These are phyloP conservation scores for Isatis lusitanica DNA, from an alignment of 441 rosid genomes.

Conservation along the genomic window DNA sequence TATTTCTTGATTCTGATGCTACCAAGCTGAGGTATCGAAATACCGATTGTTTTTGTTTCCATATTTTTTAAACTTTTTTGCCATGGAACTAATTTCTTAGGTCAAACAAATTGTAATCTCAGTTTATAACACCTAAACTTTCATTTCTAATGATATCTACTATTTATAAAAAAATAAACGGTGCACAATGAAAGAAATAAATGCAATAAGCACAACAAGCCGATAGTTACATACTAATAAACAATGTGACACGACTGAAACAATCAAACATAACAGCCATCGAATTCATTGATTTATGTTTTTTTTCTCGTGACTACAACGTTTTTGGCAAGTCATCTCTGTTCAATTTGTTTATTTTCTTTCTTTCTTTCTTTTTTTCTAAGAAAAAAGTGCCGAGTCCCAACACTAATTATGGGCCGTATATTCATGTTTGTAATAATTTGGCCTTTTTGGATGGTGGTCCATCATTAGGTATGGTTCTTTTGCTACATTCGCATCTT, in stretches of 20 bases:
- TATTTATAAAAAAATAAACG: too few species aligned
- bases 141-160: too few species aligned
- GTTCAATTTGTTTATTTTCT: background rate
- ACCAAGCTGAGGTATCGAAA: too few species aligned
- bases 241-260: background rate
- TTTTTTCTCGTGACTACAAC: background rate
- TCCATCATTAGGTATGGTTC: conserved; percentile 25
- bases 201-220: background rate
- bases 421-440: conserved; percentile 21
- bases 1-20: too few species aligned
- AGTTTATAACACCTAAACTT: too few species aligned
- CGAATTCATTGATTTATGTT: background rate
- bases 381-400: background rate
- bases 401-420: conserved; percentile 3
- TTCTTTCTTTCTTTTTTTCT: background rate
- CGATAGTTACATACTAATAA: background rate
- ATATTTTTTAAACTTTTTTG: too few species aligned
- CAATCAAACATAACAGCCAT: background rate
- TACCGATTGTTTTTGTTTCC: too few species aligned
- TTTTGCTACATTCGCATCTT: conserved; percentile 24
- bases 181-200: background rate
- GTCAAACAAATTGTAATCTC: too few species aligned
- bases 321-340: conserved; percentile 4
- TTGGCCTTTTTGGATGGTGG: conserved; percentile 26
- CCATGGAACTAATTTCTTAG: too few species aligned